Evolutionary conservation across 148 eudicot genomes (phyloP), one percentile per base, ranked within the genome.

Genomic region (Gaultheria prostrata): DNA sequence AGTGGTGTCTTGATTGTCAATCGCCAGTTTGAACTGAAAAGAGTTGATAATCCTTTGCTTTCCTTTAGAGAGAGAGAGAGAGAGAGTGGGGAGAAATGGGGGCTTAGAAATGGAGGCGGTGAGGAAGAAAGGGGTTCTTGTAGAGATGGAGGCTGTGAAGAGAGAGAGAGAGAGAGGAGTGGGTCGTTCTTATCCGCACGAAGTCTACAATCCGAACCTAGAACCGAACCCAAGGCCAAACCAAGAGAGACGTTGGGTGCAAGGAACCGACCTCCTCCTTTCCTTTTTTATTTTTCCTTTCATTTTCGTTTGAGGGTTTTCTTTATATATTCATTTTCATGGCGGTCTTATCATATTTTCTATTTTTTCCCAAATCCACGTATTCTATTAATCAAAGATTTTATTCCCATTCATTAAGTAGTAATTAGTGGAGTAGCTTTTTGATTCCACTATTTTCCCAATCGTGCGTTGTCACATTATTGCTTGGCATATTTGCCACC

Each of bases 1-100:
- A 35, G 87, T 54, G 33, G 88, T 53, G 81, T 92, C 95, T 73
- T 88, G 94, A 78, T 88, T 91, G 70, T 90, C 98, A 75, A 94
- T 92, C 89, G 95, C 98, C 98, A 94, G 90, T 78, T 89, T 89
- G 90, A 91, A 83, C 74, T 80, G 73, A 82, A 82, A 71, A 77
- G 18, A 82, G 49, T 46, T 12, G 51, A 46, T 28, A 83, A 28
- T 56, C 46, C 33, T 61, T 21, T 54, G 67, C 67, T 76, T 81
- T 84, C 24, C 32, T 33, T 69, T 10, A 15, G 39, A 50, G 49
- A 15, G 12, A 13, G 21, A 53, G 80, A 54, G 76, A 70, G 53
- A 8, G 28, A 15, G 80, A 8, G 63, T 32, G 71, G 53, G 13
- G 32, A 45, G 39, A 17, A 63, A 8, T 77, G 65, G 46, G 69